Percentiles rank a stretch among this genome's conserved stretches.
phyloP scores from a whole-genome alignment of 1,284 basidiomycete genomes.

The Phylloboletellus chloephorus region DNA sequence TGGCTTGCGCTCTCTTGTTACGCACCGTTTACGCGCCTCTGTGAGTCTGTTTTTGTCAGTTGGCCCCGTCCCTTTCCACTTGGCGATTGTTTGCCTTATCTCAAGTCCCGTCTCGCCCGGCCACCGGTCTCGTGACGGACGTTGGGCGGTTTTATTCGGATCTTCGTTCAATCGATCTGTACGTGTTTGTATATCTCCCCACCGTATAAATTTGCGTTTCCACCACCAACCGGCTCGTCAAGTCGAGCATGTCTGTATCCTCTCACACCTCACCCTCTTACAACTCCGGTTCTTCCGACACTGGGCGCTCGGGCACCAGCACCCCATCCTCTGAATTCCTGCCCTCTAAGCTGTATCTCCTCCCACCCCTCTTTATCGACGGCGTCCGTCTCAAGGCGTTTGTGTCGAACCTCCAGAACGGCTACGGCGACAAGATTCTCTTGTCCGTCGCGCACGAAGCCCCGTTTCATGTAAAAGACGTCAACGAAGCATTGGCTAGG shows the following conservation, averaged over 20 bases:
- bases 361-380: conserved; percentile 17
- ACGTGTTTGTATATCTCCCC: conserved; percentile 22
- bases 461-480: conserved; percentile 8
- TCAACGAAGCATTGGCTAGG: conserved; percentile 8
- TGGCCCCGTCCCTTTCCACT: neutral
- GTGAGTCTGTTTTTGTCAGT: neutral
- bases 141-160: conserved; percentile 2
- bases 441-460: conserved; percentile 19
- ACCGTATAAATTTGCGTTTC: conserved; percentile 21
- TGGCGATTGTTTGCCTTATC: neutral
- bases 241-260: conserved; percentile 16
- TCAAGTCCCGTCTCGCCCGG: neutral
- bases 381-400: conserved; percentile 16
- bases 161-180: conserved; percentile 12
- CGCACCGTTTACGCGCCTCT: neutral
- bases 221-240: neutral
- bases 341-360: conserved; percentile 21
- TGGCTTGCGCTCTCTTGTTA: neutral
- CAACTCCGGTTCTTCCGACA: conserved; percentile 17
- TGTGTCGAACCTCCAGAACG: conserved; percentile 23
- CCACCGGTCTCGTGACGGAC: conserved; percentile 1
- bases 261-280: conserved; percentile 10
- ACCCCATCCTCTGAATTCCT: conserved; percentile 27
- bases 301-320: conserved; percentile 19
- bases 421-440: conserved; percentile 27